These are phyloP conservation scores for Bondarzewia mesenterica DNA, from an alignment of 1,284 basidiomycete genomes.

Conservation along the genomic window DNA sequence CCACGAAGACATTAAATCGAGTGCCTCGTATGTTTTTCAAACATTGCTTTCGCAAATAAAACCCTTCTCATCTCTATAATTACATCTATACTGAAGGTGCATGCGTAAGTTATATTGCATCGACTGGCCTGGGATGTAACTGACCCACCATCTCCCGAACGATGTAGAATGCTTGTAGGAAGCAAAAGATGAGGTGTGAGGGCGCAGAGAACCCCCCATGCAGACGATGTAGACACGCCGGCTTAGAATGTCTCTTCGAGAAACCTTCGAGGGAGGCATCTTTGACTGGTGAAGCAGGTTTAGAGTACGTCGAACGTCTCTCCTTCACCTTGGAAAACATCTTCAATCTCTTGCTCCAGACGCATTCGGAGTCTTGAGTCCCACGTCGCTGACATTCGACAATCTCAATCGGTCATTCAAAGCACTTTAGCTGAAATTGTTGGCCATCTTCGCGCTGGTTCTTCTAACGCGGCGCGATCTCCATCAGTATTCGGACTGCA, in stretches of 20 bases:
- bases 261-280: slow-evolving; percentile 81
- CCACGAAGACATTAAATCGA: slow-evolving; percentile 68
- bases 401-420: slow-evolving; percentile 64
- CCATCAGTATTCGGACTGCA: slow-evolving; percentile 52
- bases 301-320: slow-evolving; percentile 59
- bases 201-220: slow-evolving; percentile 90
- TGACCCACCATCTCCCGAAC: slow-evolving; percentile 1
- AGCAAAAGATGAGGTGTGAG: slow-evolving; percentile 86
- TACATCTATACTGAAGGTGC: slow-evolving; percentile 50
- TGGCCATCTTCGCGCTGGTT: slow-evolving; percentile 50
- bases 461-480: slow-evolving; percentile 41
- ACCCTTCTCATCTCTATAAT: slow-evolving; percentile 10
- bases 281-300: slow-evolving; percentile 77
- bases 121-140: neutral
- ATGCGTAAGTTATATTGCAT: slow-evolving; percentile 55
- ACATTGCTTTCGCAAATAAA: slow-evolving; percentile 12
- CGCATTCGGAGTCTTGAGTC: slow-evolving; percentile 80
- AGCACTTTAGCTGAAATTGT: slow-evolving; percentile 73
- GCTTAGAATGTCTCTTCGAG: slow-evolving; percentile 83
- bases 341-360: slow-evolving; percentile 31
- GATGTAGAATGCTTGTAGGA: slow-evolving; percentile 15
- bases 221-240: slow-evolving; percentile 78
- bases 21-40: slow-evolving; percentile 60
- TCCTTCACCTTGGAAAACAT: slow-evolving; percentile 1
- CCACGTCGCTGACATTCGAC: slow-evolving; percentile 73